These are phyloP conservation scores for Penicillium pulvis DNA, from an alignment of 495 filamentous ascomycete genomes.

Conservation along the genomic window DNA sequence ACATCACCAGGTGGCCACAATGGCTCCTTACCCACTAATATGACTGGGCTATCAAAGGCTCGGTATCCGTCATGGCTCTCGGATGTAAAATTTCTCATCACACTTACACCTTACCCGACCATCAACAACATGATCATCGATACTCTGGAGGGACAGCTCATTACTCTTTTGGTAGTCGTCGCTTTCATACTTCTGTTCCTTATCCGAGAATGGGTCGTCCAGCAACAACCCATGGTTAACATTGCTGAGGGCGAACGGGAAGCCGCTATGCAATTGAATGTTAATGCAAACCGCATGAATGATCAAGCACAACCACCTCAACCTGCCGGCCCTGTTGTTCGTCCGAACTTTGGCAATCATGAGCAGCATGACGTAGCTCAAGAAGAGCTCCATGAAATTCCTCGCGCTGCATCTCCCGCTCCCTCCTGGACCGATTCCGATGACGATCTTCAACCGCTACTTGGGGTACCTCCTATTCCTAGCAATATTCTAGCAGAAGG, in stretches of 20 bases:
- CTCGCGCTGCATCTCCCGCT: slow-evolving; percentile 23
- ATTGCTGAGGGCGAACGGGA: slow-evolving; percentile 56
- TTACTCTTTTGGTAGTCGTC: slow-evolving; percentile 85
- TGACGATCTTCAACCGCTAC: slow-evolving; percentile 13
- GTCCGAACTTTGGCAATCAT: slow-evolving; percentile 1
- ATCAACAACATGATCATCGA: slow-evolving; percentile 82
- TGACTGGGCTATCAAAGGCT: slow-evolving; percentile 26
- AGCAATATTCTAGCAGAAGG: background rate
- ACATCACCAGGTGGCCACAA: slow-evolving; percentile 28
- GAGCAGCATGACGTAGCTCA: slow-evolving; percentile 17
- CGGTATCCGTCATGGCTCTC: slow-evolving; percentile 61
- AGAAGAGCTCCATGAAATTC: slow-evolving; percentile 20
- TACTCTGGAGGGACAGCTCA: slow-evolving; percentile 87
- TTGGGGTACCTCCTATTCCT: slow-evolving; percentile 8
- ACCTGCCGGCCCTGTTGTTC: slow-evolving; percentile 8
- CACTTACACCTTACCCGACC: slow-evolving; percentile 68
- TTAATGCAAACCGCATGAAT: slow-evolving; percentile 38
- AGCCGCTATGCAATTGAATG: slow-evolving; percentile 42
- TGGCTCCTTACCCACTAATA: slow-evolving; percentile 22
- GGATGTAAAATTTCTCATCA: slow-evolving; percentile 68
- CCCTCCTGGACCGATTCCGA: slow-evolving; percentile 29
- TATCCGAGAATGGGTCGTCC: slow-evolving; percentile 96
- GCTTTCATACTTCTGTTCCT: slow-evolving; percentile 94
- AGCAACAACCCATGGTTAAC: slow-evolving; percentile 83
- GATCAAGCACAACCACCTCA: slow-evolving; percentile 18